phyloP scores from a whole-genome alignment of 1,284 basidiomycete species.

The Earliella scabrosa region DNA sequence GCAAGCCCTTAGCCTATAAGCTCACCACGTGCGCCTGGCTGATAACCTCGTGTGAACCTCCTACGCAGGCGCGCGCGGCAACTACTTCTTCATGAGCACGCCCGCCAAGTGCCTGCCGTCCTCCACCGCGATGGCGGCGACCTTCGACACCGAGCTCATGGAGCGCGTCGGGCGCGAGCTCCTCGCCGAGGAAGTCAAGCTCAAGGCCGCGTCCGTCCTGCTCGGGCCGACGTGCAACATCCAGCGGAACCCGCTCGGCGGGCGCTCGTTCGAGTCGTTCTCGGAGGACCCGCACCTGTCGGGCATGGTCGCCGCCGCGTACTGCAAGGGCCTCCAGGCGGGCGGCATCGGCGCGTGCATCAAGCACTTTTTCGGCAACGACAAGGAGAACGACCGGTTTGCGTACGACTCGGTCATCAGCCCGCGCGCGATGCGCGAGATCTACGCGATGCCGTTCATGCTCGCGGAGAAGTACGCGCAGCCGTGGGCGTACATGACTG shows the following conservation, averaged over 20 bases:
- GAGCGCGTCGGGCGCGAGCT: slow-evolving; percentile 65
- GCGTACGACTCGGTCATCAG: slow-evolving; percentile 66
- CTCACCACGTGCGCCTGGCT: not conserved
- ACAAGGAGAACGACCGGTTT: slow-evolving; percentile 74
- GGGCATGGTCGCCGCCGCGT: slow-evolving; percentile 70
- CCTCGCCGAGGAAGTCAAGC: slow-evolving; percentile 73
- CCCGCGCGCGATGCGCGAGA: slow-evolving; percentile 76
- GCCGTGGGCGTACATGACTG: slow-evolving; percentile 77
- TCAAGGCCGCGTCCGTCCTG: slow-evolving; percentile 69
- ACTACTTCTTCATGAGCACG: slow-evolving; percentile 47
- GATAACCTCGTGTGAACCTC: not conserved
- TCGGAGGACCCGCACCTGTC: slow-evolving; percentile 81
- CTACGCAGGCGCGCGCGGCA: slow-evolving; percentile 38
- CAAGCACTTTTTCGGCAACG: slow-evolving; percentile 77
- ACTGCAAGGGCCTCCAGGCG: slow-evolving; percentile 74
- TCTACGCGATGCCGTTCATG: slow-evolving; percentile 80
- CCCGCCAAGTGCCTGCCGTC: slow-evolving; percentile 65
- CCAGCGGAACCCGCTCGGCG: slow-evolving; percentile 76
- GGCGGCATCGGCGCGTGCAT: slow-evolving; percentile 73
- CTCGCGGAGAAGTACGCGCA: slow-evolving; percentile 73
- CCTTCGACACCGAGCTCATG: slow-evolving; percentile 73
- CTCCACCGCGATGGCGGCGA: slow-evolving; percentile 75
- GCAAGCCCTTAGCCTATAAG: slow-evolving; percentile 22
- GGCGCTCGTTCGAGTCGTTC: slow-evolving; percentile 79
- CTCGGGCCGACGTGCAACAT: slow-evolving; percentile 84